Conservation (phyloP, 2,329 filamentous ascomycete species). For the Hymenoscyphus occultus region DNA sequence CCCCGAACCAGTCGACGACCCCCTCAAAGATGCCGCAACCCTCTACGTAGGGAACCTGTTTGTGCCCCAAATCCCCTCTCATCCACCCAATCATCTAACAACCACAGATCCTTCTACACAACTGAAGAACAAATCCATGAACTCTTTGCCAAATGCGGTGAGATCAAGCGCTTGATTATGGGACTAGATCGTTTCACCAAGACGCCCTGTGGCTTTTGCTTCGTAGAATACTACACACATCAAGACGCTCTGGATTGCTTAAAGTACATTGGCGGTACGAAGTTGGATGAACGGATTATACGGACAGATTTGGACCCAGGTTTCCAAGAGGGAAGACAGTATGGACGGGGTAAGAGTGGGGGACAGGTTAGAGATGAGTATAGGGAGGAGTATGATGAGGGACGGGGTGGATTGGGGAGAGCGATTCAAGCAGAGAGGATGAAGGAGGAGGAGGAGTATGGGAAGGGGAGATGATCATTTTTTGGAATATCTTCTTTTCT, state of each 20-base stretch:
- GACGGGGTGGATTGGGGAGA: constrained; percentile 82
- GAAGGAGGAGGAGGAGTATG: constrained; percentile 59
- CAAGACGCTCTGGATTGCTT: constrained; percentile 96
- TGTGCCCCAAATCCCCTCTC: constrained; percentile 35
- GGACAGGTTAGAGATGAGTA: constrained; percentile 98
- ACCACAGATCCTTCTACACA: constrained; percentile 82
- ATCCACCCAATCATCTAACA: background rate
- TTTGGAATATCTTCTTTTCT: background rate
- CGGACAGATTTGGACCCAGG: constrained; percentile 93
- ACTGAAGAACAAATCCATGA: constrained; percentile 99
- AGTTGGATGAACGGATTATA: constrained; percentile 95
- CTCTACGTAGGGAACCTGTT: constrained; percentile 97
- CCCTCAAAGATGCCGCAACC: constrained; percentile 82
- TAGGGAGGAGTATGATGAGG: constrained; percentile 93
- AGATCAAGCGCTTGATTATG: constrained; percentile 98
- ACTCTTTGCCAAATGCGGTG: constrained; percentile 91
- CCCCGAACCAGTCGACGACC: constrained; percentile 61
- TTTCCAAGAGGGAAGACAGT: constrained; percentile 93
- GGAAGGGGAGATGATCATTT: constrained; percentile 48
- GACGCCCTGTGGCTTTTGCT: constrained; percentile 98
- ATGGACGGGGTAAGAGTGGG: constrained; percentile 90
- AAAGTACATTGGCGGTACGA: constrained; percentile 98
- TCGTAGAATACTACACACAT: constrained; percentile 98
- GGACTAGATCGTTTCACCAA: constrained; percentile 95
- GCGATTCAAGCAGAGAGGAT: constrained; percentile 64